Base-by-base conservation (phyloP, 208 protist genomes). In the Trichomonas gallinae region DNA sequence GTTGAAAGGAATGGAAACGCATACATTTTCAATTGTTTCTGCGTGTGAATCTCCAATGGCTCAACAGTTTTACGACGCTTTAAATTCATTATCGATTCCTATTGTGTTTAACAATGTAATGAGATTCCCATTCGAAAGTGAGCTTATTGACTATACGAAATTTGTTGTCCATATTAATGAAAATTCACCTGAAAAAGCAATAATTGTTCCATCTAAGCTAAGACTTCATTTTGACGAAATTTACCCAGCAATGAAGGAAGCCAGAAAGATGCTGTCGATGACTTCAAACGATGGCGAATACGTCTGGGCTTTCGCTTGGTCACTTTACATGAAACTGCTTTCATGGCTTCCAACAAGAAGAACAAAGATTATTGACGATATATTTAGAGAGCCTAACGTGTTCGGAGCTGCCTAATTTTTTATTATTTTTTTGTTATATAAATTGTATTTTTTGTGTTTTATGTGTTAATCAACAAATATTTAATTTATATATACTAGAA, bases 291-390 rank as follows among this genome's bases (percentile, higher is more conserved):
- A 89, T 89, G 83, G 83, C n/a, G 83, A 46, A 46, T 89, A 89
- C 46, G 9, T 89, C 6, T 89, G 83, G 83, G 34, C 83, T 46
- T 44, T 89, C 21, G 3, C 83, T 17, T 89, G 83, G 83, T 89
- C 83, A 89, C 31, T 89, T 9, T 89, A 89, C 40, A 89, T 89
- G 83, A 89, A 89, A 46, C 23, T 89, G 17, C 40, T 89, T n/a
- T 34, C 83, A 17, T 89, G 83, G 83, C 83, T 89, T 11, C 87
- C 87, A 48, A 51, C 45, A 34, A 93, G 40, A 58, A 48, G 87
- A 40, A 93, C 44, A 51, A 93, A 93, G 44, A 58, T 93, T 38
- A 93, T 93, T 93, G 87, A 93, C 51, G 44, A 93, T 31, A 51
- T 51, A n/a, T 93, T 89, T 40, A 89, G 38, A 44, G 83, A 89